phyloP scores from a whole-genome alignment of 106 monocot genomes.

The Xerophyta viscosa region DNA sequence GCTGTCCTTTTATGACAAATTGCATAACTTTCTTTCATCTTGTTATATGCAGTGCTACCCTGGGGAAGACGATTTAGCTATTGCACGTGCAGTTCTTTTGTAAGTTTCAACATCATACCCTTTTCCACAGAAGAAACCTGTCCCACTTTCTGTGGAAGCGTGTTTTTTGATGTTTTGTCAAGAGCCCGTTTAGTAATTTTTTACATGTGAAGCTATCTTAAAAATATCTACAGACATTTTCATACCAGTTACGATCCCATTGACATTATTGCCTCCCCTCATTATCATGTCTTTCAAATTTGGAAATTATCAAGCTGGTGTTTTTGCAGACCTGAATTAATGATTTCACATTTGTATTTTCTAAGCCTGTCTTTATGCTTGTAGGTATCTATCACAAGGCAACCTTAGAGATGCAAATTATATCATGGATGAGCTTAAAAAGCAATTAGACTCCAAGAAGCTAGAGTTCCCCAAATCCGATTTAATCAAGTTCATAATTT shows the following conservation, averaged over 20 bases:
- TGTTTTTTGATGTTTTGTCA: no score
- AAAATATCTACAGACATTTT: no score
- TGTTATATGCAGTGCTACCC: slow-evolving; percentile 65
- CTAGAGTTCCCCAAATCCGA: slow-evolving; percentile 55
- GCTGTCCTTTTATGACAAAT: neutral
- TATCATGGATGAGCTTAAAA: slow-evolving; percentile 62
- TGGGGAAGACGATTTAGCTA: slow-evolving; percentile 92
- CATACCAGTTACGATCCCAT: no score
- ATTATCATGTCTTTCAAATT: no score
- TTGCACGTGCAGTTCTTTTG: slow-evolving; percentile 83
- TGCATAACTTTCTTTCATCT: neutral
- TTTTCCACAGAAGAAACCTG: no score
- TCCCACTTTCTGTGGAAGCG: no score
- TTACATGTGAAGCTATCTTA: no score
- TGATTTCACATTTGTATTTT: neutral
- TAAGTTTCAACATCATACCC: slow-evolving; percentile 68
- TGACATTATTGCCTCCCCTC: no score
- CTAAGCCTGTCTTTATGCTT: neutral
- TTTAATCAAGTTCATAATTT: slow-evolving; percentile 62
- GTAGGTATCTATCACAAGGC: slow-evolving; percentile 88
- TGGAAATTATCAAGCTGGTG: no score
- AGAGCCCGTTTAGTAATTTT: no score
- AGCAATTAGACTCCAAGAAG: slow-evolving; percentile 38
- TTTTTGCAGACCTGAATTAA: no score
- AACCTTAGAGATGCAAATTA: slow-evolving; percentile 84